Base-by-base conservation (phyloP, 2,329 filamentous ascomycete species). In the Clarireedia paspali region DNA sequence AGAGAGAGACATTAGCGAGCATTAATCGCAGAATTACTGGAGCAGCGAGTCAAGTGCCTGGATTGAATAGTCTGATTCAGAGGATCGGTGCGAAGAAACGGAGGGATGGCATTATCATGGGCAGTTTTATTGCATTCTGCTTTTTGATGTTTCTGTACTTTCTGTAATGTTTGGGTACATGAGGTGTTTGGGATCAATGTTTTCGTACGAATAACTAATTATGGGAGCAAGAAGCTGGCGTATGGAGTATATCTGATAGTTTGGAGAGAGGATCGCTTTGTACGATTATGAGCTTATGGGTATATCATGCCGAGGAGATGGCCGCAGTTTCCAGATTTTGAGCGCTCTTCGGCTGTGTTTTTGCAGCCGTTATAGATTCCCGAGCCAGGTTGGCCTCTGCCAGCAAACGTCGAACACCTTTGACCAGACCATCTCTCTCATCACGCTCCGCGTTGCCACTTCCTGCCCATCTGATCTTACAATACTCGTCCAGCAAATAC, bases 61-160 rank as follows among this genome's bases (percentile, higher is more conserved):
- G 94, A 1, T 84, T 99, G 65, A 99, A 97, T 72, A 85, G 85
- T 51, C 75, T 99, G 68, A 97, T 99, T 65, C 84, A 85, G 51
- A 87, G 89, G 73, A 99, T 99, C 72, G 92, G 91, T 52, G 86
- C 89, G 57, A 95, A 95, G 77, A 95, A 95, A 80, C 84, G 92
- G 70, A 85, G 94, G 65, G 94, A 99, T 72, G 91, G 91, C 30
- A 86, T 99, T 63, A 96, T 99, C 62, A 81, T 99, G 75, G 94
- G 90, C 17, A 77, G 78, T 47, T 96, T 99, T 67, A 91, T 99
- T 67, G 91, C 91, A 0, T 81, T 96, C 64, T 97, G 94, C 74
- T 95, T 95, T 68, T 73, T 97, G 65, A 74, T 95, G 74, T 81
- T 97, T 66, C 82, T 92, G 66, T 95, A 84, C 71, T 88, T 94